Evolutionary conservation across 441 rosid species (phyloP), one percentile per base, ranked within the genome.

Genomic region (Euphorbia schlechtendalii): DNA sequence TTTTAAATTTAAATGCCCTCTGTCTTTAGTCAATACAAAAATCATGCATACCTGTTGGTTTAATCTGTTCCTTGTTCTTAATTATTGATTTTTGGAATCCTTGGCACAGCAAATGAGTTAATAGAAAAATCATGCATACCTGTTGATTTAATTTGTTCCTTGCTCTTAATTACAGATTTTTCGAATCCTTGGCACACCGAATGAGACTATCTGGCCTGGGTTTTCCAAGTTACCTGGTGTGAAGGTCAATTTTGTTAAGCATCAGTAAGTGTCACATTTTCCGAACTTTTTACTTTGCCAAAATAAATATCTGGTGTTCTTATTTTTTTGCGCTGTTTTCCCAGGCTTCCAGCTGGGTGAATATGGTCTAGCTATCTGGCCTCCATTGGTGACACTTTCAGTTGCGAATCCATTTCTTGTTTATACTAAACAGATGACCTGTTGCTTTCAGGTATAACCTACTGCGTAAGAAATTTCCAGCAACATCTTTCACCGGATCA

Each of bases 191-290:
- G 98, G 98, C 56, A 94, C 99, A 1, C 99, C 99, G 21, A 89
- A 85, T 75, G 99, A 94, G 80, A 69, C 86, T 53, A 87, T 91
- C 55, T 94, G 99, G 99, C 96, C 96, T 65, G 98, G 98, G 49
- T 89, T 87, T 79, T 85, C 94, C 28, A 85, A 89, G 77, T 81
- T 94, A 61, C 96, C 98, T 72, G 96, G 96, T 61, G 98, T 91
- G 59, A 94, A 87, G 86, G 91, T 91, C 85, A 91, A 94, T 80
- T 91, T 91, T 72, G 92, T 91, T 66, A 87, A 91, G 90, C 99
- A 94, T 69, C 98, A 87, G 99, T 94, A 80, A 84, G 99, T 81
- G 58, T 68, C 71, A 28, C 46, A 17, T 62, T 59, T 72, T 62
- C 32, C 70, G 27, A 22, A 59, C 65, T 61, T 65, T 64, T 46